Conservation (phyloP, 78 protist genomes). For the Pigoraptor vietnamica region DNA sequence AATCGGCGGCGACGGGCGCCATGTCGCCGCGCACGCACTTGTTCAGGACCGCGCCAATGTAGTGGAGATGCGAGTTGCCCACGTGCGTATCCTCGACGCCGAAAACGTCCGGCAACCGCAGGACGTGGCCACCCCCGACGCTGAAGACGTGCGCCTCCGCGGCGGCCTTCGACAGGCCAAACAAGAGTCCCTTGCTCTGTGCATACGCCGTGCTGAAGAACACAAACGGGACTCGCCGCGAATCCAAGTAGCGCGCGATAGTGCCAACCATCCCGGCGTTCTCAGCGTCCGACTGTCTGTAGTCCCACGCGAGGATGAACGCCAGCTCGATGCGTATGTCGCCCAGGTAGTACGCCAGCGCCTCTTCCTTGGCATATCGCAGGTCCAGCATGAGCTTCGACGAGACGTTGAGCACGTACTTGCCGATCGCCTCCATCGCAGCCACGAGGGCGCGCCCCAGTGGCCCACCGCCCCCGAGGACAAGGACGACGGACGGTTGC, state of each 20-base stretch:
- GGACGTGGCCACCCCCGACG: not conserved
- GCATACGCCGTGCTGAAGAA: not conserved
- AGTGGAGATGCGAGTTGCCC: not conserved
- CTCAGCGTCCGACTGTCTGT: not conserved
- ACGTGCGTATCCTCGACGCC: not conserved
- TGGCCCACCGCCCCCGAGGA: not conserved
- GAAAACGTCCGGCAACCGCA: not conserved
- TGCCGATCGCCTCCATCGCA: not conserved
- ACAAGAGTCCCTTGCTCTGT: not conserved
- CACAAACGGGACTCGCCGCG: not conserved
- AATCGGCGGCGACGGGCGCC: not conserved
- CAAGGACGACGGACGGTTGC: not conserved
- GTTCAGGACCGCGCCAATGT: not conserved
- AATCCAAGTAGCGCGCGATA: not conserved
- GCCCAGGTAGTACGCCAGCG: not conserved
- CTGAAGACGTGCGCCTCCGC: not conserved
- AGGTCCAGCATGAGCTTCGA: not conserved
- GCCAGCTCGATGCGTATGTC: not conserved
- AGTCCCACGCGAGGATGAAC: not conserved
- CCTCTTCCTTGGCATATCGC: not conserved
- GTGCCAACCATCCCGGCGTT: not conserved
- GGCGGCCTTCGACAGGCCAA: not conserved
- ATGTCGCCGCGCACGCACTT: not conserved
- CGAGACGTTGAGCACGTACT: not conserved
- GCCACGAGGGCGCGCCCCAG: not conserved